phyloP scores from a whole-genome alignment of 2,329 filamentous ascomycete genomes.

The Atkinsonella hypoxylon region DNA sequence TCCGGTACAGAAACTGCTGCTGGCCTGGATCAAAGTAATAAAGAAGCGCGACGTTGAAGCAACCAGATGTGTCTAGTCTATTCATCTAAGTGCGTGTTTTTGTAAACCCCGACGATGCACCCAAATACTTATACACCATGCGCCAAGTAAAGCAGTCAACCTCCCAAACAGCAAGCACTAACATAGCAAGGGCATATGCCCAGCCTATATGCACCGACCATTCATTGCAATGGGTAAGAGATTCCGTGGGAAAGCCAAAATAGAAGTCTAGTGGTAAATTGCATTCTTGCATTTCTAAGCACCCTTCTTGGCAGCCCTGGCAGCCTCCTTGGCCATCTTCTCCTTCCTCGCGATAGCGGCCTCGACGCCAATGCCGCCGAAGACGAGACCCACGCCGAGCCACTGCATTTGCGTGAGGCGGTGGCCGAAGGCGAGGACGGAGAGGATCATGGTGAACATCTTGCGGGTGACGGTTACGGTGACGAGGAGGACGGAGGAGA shows the following conservation, averaged over 20 bases:
- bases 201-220: too few species aligned
- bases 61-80: background rate
- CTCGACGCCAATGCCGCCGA: conserved; percentile 90
- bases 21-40: background rate
- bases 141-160: too few species aligned
- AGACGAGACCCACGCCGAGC: conserved; percentile 84
- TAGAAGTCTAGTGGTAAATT: too few species aligned
- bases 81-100: too few species aligned
- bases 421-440: conserved; percentile 90
- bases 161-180: too few species aligned
- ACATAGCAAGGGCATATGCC: too few species aligned
- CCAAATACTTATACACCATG: too few species aligned
- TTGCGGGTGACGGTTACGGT: conserved; percentile 96
- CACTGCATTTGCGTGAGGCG: conserved; percentile 79
- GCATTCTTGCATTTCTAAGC: conserved; percentile 10
- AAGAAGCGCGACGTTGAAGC: background rate
- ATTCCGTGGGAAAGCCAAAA: too few species aligned
- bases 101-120: too few species aligned
- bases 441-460: conserved; percentile 98
- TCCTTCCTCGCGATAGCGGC: conserved; percentile 68
- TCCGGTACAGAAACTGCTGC: background rate
- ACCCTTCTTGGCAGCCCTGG: conserved; percentile 34
- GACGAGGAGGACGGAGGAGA: conserved; percentile 82
- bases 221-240: too few species aligned
- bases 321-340: conserved; percentile 68